Conservation (phyloP, 768 basidiomycete species). For the Epithele typhae region DNA sequence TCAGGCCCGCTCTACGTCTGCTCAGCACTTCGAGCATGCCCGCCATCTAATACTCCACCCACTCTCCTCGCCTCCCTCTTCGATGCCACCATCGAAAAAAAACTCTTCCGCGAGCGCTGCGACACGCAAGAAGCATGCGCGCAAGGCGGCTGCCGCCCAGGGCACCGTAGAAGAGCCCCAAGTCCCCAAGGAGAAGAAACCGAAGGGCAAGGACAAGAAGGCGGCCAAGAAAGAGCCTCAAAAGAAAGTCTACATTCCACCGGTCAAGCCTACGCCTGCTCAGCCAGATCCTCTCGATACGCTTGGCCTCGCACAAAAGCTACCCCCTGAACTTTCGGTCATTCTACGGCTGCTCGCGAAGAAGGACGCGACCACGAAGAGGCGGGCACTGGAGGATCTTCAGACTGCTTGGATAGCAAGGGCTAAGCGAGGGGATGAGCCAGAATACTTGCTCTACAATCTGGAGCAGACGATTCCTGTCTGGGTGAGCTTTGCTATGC, state of each 20-base stretch:
- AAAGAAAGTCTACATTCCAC: conserved; percentile 84
- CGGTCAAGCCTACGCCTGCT: conserved; percentile 69
- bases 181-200: conserved; percentile 32
- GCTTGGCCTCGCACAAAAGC: conserved; percentile 63
- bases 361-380: conserved; percentile 84
- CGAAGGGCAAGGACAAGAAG: conserved; percentile 51
- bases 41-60: background rate
- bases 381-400: conserved; percentile 83
- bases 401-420: conserved; percentile 61
- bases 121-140: conserved; percentile 92
- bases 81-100: conserved; percentile 30
- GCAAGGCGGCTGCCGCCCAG: conserved; percentile 50
- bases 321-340: conserved; percentile 82
- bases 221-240: conserved; percentile 64
- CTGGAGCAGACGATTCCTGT: conserved; percentile 73
- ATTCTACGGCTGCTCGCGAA: conserved; percentile 79
- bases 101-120: conserved; percentile 82
- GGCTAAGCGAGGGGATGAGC: conserved; percentile 39
- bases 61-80: background rate
- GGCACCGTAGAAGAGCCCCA: conserved; percentile 24
- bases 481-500: conserved; percentile 62
- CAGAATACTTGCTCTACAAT: conserved; percentile 32
- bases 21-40: background rate
- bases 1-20: background rate
- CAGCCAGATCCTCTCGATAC: conserved; percentile 86